These are phyloP conservation scores for Petunia hybrid DNA, from an alignment of 305 asterid species.

Conservation along the genomic window DNA sequence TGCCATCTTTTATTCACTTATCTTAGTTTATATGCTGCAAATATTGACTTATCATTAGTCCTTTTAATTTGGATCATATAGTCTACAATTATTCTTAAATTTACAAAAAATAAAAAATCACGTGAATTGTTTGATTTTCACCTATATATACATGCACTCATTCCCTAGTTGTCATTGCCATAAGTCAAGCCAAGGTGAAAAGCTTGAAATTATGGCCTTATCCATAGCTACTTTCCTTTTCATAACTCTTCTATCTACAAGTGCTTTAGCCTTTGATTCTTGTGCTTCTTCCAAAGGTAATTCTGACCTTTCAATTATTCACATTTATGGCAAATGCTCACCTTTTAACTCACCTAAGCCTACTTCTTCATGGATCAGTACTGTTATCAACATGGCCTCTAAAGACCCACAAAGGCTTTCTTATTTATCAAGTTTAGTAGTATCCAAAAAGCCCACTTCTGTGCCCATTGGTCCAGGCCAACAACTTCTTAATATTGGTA, in stretches of 20 bases:
- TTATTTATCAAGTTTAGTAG: slow-evolving; percentile 62
- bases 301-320: slow-evolving; percentile 62
- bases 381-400: slow-evolving; percentile 64
- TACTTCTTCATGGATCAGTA: slow-evolving; percentile 61
- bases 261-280: slow-evolving; percentile 48
- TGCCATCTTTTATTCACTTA: neutral
- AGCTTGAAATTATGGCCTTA: neutral
- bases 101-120: neutral
- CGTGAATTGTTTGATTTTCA: neutral
- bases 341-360: slow-evolving; percentile 64
- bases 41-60: slow-evolving; percentile 12
- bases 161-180: neutral
- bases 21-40: slow-evolving; percentile 12
- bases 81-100: slow-evolving; percentile 8
- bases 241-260: slow-evolving; percentile 44
- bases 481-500: slow-evolving; percentile 49
- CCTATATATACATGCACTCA: neutral
- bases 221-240: slow-evolving; percentile 32
- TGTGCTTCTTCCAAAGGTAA: slow-evolving; percentile 47
- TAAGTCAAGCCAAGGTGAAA: too few relatives aligned
- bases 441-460: slow-evolving; percentile 46
- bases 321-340: slow-evolving; percentile 76
- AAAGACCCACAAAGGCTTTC: slow-evolving; percentile 59
- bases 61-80: neutral
- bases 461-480: slow-evolving; percentile 67